These are phyloP conservation scores for Cicer judaicum DNA, from an alignment of 306 rosid species.

Conservation along the genomic window DNA sequence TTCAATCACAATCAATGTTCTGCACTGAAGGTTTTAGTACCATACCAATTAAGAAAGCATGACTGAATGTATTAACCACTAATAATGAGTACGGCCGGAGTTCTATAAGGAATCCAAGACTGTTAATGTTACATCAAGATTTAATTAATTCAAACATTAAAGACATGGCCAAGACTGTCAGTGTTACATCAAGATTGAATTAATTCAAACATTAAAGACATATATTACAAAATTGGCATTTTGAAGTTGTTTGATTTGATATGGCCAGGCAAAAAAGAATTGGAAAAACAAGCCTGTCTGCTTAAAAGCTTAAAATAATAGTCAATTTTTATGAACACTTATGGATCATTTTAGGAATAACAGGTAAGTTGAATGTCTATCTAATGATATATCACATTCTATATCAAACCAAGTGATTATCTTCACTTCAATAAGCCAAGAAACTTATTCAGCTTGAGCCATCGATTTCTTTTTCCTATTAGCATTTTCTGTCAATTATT, in stretches of 20 bases:
- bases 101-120: not conserved
- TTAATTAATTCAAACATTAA: not conserved
- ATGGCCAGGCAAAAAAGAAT: not conserved
- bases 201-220: slow-evolving; percentile 2
- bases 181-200: not conserved
- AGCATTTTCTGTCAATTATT: slow-evolving; percentile 13
- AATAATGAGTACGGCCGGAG: too few relatives aligned
- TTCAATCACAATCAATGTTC: too few relatives aligned
- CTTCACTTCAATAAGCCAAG: slow-evolving; percentile 24
- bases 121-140: not conserved
- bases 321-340: not conserved
- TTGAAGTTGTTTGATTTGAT: not conserved
- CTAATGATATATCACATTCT: slow-evolving; percentile 14
- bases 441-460: slow-evolving; percentile 6
- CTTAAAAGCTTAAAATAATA: not conserved
- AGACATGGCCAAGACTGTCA: slow-evolving; percentile 1
- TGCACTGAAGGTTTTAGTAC: too few relatives aligned
- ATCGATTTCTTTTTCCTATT: not conserved
- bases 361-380: slow-evolving; percentile 1
- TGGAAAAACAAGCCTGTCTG: not conserved
- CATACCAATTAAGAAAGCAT: too few relatives aligned
- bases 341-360: slow-evolving; percentile 20
- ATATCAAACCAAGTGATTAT: slow-evolving; percentile 24
- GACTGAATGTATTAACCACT: too few relatives aligned
- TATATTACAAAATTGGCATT: slow-evolving; percentile 4